Conservation (phyloP, 2,329 filamentous ascomycete genomes). For the Arthrobotrys sphaeroides region DNA sequence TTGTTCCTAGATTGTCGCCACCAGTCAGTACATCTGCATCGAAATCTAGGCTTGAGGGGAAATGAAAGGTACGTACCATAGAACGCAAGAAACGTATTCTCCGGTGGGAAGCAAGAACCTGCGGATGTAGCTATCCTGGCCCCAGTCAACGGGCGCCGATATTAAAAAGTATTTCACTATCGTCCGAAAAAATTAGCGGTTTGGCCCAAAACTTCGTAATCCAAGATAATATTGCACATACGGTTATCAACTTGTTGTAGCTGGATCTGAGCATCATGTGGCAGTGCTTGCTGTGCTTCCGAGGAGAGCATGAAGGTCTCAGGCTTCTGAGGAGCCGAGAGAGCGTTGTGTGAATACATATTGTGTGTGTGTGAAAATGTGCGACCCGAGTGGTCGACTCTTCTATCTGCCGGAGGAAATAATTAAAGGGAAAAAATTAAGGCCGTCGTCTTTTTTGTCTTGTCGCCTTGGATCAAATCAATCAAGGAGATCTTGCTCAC, state of each 20-base stretch:
- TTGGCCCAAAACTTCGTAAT: not conserved
- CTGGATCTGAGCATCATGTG: constrained; percentile 94
- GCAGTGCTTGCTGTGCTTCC: constrained; percentile 94
- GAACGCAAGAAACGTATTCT: constrained; percentile 97
- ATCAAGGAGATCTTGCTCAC: constrained; percentile 54
- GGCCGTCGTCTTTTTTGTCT: constrained; percentile 45
- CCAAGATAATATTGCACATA: constrained; percentile 65
- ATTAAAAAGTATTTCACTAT: constrained; percentile 99
- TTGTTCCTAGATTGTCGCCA: constrained; percentile 76
- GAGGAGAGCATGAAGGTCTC: constrained; percentile 99
- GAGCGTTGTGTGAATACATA: constrained; percentile 84
- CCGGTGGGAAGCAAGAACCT: constrained; percentile 94
- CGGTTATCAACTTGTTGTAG: constrained; percentile 98
- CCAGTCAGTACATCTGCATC: not conserved
- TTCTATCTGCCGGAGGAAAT: constrained; percentile 38
- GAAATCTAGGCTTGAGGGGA: not conserved
- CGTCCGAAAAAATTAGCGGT: constrained; percentile 27
- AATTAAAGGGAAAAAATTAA: constrained; percentile 27
- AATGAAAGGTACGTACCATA: constrained; percentile 72
- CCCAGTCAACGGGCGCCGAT: constrained; percentile 97
- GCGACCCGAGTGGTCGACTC: constrained; percentile 49
- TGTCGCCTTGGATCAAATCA: constrained; percentile 46
- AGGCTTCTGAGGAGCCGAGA: constrained; percentile 93
- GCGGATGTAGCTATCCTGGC: constrained; percentile 93
- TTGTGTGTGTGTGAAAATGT: constrained; percentile 40